Conservation (phyloP, 1,284 basidiomycete species). For the Lignosus rhinocerotis region DNA sequence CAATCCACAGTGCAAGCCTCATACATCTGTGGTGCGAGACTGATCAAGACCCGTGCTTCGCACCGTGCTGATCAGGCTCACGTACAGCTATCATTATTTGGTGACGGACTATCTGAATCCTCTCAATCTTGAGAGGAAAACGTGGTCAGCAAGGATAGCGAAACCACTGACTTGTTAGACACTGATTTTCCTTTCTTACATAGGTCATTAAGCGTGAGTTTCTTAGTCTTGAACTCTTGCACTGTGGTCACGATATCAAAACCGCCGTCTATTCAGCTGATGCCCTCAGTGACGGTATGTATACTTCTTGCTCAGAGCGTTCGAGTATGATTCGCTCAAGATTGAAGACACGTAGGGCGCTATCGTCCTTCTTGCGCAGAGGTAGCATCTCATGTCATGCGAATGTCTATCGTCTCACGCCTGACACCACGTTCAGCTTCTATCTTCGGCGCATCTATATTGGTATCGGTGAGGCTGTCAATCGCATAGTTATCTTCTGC, state of each 20-base stretch:
- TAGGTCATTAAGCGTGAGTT: no score
- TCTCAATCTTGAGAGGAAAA: background rate
- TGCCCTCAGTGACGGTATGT: background rate
- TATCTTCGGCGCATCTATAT: background rate
- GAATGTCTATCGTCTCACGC: background rate
- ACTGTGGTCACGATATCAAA: no score
- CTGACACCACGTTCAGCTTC: background rate
- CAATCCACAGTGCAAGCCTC: background rate
- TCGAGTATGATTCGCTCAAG: background rate
- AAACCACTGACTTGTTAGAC: background rate
- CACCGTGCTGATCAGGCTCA: background rate
- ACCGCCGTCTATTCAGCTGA: background rate
- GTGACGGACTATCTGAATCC: background rate
- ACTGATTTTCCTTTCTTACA: no score
- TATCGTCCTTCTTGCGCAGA: background rate
- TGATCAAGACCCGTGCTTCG: background rate
- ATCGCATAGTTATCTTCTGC: background rate
- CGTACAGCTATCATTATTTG: background rate
- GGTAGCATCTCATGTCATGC: background rate
- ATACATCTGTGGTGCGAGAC: background rate
- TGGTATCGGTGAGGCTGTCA: background rate
- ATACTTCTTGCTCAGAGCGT: background rate
- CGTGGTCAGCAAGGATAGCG: background rate
- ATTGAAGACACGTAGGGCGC: background rate
- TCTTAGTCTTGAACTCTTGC: no score